Evolutionary conservation across 768 basidiomycete species (phyloP), one percentile per base, ranked within the genome.

Genomic region (Agaricus blazei): DNA sequence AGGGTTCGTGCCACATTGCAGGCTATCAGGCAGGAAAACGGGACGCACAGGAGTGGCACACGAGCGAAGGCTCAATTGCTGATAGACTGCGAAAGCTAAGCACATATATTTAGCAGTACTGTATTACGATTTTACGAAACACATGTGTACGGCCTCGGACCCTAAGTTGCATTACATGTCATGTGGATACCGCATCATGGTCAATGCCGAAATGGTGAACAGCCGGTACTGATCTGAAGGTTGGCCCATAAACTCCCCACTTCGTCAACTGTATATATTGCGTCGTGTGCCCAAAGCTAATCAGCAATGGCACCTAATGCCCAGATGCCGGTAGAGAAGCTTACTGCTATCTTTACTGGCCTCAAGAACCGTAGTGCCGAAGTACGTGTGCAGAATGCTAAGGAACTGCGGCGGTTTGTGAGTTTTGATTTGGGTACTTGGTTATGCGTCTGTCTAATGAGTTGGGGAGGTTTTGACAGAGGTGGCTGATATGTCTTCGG

Each of bases 401-500:
- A 77, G 41, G 87, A 91, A 44, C 70, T 93, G 54, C 79, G 83
- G 65, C 84, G 83, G 63, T 90, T 88, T 78, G 89, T 89, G 66
- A 59, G 82, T 74, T 37, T 46, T 29, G 12, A 34, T 8, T 28
- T 48, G 62, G 24, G 56, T 24, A 47, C 26, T 31, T 9, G 34
- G 31, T 55, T 44, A 46, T 50, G 38, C 48, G 54, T 43, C 41
- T 47, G 12, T n/a, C 45, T 41, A 31, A 59, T 43, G 41, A 57
- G 43, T 29, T 46, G 44, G 54, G 19, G 63, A 93, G 92, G 85
- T 93, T 26, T 79, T 82, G 7, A 81, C 81, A 31, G 82, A 82
- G 4, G 79, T 90, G 2, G 79, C 86, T 7, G 91, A 93, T 65
- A 85, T 91, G 81, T 83, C 88, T 9, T 83, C 89, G 1, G 91